phyloP scores from a whole-genome alignment of 805 yeast genomes.

The Lipomyces kockii region DNA sequence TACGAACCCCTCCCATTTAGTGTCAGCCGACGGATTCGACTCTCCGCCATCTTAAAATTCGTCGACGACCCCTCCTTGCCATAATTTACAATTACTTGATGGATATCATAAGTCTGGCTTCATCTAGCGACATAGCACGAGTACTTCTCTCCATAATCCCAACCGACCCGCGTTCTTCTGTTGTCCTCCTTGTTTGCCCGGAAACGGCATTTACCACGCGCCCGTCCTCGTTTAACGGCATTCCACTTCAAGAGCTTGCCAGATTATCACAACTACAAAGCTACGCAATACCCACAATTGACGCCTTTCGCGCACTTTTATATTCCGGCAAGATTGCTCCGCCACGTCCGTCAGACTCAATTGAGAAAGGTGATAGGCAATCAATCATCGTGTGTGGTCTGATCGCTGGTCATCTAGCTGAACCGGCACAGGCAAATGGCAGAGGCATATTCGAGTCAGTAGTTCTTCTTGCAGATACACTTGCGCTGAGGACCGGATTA shows the following conservation, averaged over 20 bases:
- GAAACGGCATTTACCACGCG: slow-evolving; percentile 6
- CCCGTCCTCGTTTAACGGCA: not conserved
- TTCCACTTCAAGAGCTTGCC: not conserved
- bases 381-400: slow-evolving; percentile 10
- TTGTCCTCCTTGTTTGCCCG: not conserved
- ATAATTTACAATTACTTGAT: not conserved
- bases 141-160: not conserved
- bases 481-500: slow-evolving; percentile 6
- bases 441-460: slow-evolving; percentile 10
- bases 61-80: not conserved
- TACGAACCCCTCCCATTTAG: not conserved
- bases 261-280: slow-evolving; percentile 1
- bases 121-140: not conserved
- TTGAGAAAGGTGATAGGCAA: not conserved
- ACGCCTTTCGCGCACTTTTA: slow-evolving; percentile 1
- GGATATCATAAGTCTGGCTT: not conserved
- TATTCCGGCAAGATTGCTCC: not conserved
- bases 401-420: slow-evolving; percentile 11
- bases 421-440: slow-evolving; percentile 2
- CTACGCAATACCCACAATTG: slow-evolving; percentile 1
- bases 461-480: slow-evolving; percentile 6
- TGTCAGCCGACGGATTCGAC: not conserved
- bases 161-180: not conserved
- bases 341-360: not conserved
- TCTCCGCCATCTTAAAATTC: not conserved